A percentile compares a stretch with the other conserved stretches of the same genome.
Conservation (phyloP, 768 basidiomycete species). For the Termitomyces titanicus region DNA sequence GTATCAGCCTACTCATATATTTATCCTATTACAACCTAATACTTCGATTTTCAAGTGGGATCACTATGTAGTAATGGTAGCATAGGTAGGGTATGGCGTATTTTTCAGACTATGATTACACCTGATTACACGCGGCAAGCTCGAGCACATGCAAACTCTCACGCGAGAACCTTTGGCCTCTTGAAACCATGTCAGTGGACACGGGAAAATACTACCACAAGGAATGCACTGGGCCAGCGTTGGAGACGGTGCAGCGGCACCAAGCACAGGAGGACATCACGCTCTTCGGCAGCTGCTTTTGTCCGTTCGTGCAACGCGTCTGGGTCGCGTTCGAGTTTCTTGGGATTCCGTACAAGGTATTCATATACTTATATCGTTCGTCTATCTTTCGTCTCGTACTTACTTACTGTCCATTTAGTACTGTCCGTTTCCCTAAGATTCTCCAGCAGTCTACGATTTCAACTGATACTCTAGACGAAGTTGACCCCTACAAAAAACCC, state of each 20-base stretch:
- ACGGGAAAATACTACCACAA: conserved; percentile 33
- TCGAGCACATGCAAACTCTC: no score
- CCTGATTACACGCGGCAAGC: no score
- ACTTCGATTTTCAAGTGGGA: no score
- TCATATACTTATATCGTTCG: no score
- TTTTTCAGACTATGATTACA: no score
- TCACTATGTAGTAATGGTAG: no score
- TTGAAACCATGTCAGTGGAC: conserved; percentile 5
- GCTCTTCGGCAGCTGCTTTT: conserved; percentile 72
- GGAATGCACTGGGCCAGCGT: conserved; percentile 43
- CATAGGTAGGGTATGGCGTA: no score
- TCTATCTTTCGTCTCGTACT: neutral
- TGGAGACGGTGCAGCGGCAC: conserved; percentile 54
- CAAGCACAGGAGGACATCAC: conserved; percentile 47
- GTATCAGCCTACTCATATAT: no score
- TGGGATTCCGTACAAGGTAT: conserved; percentile 68
- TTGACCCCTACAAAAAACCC: conserved; percentile 82
- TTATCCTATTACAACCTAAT: no score
- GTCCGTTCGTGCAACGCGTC: conserved; percentile 79
- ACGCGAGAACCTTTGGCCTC: no score
- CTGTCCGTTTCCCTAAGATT: neutral
- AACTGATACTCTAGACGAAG: conserved; percentile 49
- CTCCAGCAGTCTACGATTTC: no score
- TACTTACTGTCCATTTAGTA: neutral
- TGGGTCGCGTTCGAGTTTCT: conserved; percentile 76